Conservation (phyloP, 768 basidiomycete genomes). For the Inosperma sp. region DNA sequence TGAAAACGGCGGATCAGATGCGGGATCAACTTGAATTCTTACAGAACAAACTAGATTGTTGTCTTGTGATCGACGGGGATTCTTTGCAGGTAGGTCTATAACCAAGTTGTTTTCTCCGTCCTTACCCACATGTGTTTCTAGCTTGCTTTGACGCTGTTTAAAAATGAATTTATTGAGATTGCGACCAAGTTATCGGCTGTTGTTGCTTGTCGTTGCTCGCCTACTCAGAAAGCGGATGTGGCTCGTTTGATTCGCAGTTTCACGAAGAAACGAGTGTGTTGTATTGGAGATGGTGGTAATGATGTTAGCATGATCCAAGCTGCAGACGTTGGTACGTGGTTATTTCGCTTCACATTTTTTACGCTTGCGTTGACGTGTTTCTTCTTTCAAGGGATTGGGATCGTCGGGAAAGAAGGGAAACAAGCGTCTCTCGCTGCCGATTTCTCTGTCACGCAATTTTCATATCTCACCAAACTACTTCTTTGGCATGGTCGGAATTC, state of each 20-base stretch:
- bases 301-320: constrained; percentile 99
- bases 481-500: constrained; percentile 99
- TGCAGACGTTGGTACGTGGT: constrained; percentile 86
- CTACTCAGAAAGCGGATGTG: constrained; percentile 98
- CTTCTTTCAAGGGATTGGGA: constrained; percentile 70
- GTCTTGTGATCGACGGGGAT: constrained; percentile 97
- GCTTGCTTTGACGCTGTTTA: constrained; percentile 89
- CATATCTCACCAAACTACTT: constrained; percentile 89
- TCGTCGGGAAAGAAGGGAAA: constrained; percentile 98
- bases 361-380: background rate
- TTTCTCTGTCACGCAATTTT: constrained; percentile 97
- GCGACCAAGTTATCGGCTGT: constrained; percentile 95
- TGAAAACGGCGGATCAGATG: constrained; percentile 78
- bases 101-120: background rate
- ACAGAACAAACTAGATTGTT: constrained; percentile 92
- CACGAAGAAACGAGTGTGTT: constrained; percentile 95
- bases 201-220: constrained; percentile 96
- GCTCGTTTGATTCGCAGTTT: constrained; percentile 86
- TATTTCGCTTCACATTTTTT: background rate
- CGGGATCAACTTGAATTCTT: constrained; percentile 89
- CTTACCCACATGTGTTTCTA: constrained; percentile 29
- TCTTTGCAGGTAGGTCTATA: constrained; percentile 72
- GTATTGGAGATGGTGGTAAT: constrained; percentile 98
- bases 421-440: constrained; percentile 99
- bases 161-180: constrained; percentile 92